Evolutionary conservation across 2,329 filamentous ascomycete genomes (phyloP), one percentile per base, ranked within the genome.

Genomic region (Pseudogymnoascus sp.): DNA sequence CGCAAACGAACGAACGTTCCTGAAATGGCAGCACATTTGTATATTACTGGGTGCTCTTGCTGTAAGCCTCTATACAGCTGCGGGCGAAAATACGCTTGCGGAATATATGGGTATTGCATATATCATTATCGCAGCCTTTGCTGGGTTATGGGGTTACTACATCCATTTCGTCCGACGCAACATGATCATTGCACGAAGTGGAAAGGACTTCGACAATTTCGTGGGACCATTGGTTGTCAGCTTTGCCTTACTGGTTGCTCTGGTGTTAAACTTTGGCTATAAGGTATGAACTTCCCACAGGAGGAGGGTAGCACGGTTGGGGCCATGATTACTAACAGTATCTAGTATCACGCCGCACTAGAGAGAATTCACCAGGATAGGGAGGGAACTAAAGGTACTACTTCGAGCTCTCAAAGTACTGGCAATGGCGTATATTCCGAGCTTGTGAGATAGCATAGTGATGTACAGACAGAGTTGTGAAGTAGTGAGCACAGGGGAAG

Each of bases 1-100:
- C 64, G 95, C 95, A 62, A 99, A 99, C 76, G 93, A 99, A 78
- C 88, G 95, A 66, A 99, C 95, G 0, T 99, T 97, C 74, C 88
- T 99, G 76, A 97, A 97, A 76, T 99, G 95, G 95, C 91, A 97
- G 79, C 93, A 97, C 75, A 92, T 99, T 71, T 88, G 87, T 66
- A 86, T 99, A 59, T 82, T 99, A 13, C 86, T 99, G 23, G 93
- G 92, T 38, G 87, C 88, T 21, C 78, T 99, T 31, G 90, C 91
- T 0, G 79, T 99, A 11, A 90, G 88, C 21, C 79, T 99, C 29
- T 97, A 93, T 78, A 93, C 96, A 69, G 91, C 93, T 0, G 93
- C 93, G 0, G 90, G 90, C 6, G 79, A 87, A 68, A 91, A 96
- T 74, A 79, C 80, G n/a, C 75, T 96, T 33, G 92, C 91, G 0